Evolutionary conservation across 2,329 filamentous ascomycete genomes (phyloP).

Genomic region (Pseudogymnoascus sp.): DNA sequence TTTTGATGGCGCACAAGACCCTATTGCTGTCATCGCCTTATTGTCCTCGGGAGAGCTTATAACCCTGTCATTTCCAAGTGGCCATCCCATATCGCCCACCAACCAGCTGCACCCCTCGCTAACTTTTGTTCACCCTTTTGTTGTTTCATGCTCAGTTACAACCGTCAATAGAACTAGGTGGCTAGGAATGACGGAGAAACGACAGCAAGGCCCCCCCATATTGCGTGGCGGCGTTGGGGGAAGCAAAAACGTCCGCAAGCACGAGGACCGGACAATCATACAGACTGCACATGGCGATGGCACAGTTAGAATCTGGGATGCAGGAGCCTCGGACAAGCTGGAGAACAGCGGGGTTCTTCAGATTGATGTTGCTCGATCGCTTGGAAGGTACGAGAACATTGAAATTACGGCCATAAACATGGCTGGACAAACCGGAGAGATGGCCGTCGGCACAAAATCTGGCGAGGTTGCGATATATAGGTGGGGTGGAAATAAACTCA

Average conservation of each 20-base stretch:
- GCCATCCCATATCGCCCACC: conserved; percentile 82
- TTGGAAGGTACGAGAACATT: conserved; percentile 70
- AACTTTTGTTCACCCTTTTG: conserved; percentile 83
- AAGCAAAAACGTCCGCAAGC: conserved; percentile 60
- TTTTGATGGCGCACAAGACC: conserved; percentile 82
- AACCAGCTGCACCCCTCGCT: conserved; percentile 86
- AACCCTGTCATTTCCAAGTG: conserved; percentile 85
- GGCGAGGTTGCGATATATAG: conserved; percentile 85
- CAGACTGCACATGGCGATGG: conserved; percentile 86
- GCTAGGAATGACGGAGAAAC: conserved; percentile 83
- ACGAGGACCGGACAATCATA: conserved; percentile 75
- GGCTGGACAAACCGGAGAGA: conserved; percentile 71
- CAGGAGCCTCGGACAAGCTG: conserved; percentile 84
- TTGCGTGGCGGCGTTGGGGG: conserved; percentile 72
- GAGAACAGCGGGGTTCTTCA: conserved; percentile 78
- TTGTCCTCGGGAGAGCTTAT: conserved; percentile 82
- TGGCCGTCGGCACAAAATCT: conserved; percentile 69
- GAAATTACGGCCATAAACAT: conserved; percentile 74
- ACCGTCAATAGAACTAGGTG: conserved; percentile 71
- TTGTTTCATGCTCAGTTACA: conserved; percentile 63
- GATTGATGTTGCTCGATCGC: conserved; percentile 74
- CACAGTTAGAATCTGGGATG: conserved; percentile 86
- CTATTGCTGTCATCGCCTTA: conserved; percentile 72
- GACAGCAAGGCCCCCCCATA: conserved; percentile 68
- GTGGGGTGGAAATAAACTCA: conserved; percentile 74